Base-by-base conservation (phyloP, 169 alveolate genomes). In the Eimeria brunetti region DNA sequence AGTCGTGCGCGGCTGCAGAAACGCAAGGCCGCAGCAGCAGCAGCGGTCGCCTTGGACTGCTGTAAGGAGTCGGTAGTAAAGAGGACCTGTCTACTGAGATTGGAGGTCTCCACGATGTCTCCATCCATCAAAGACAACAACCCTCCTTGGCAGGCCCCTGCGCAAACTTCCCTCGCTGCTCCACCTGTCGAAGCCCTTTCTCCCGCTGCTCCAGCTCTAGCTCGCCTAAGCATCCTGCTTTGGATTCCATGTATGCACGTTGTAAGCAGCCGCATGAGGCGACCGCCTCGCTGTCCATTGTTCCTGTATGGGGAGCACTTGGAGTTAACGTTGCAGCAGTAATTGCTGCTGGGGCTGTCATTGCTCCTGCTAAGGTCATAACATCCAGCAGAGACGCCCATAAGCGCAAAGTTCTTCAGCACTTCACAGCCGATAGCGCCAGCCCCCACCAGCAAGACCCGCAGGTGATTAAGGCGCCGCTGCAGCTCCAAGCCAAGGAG, bases 351-450 rank as follows among this genome's bases (percentile, higher is more conserved):
- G 83, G 71, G 3, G 38, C 75, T 60, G 85, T 69, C 49, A 60
- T 62, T 14, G 44, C 20, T 76, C 83, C 76, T 67, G 89, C 96
- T 76, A 27, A 64, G n/a, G 73, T 64, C 69, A n/a, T 36, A 20
- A 81, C 91, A 85, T 22, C 18, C 33, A 16, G 91, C 49, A 53
- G 91, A 85, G 75, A 99, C 97, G 16, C 99, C 99, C 98, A 99
- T 97, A 38, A 99, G 97, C 12, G 99, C 99, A 97, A 99, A 98
- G 80, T 98, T 97, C 97, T 99, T 99, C 95, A 99, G 97, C 83
- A 98, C 98, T 95, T 99, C 99, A 94, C 99, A 99, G 22, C 99
- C 99, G 67, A 99, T 97, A 24, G 99, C 99, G 1, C 99, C 99
- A 7, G 98, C 97, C n/a, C 98, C 98, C 30, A 96, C 98, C 27